A percentile compares a stretch with the other conserved stretches of the same genome.
Evolutionary conservation across 768 basidiomycete genomes (phyloP).

Genomic region (Mycena latifolia): DNA sequence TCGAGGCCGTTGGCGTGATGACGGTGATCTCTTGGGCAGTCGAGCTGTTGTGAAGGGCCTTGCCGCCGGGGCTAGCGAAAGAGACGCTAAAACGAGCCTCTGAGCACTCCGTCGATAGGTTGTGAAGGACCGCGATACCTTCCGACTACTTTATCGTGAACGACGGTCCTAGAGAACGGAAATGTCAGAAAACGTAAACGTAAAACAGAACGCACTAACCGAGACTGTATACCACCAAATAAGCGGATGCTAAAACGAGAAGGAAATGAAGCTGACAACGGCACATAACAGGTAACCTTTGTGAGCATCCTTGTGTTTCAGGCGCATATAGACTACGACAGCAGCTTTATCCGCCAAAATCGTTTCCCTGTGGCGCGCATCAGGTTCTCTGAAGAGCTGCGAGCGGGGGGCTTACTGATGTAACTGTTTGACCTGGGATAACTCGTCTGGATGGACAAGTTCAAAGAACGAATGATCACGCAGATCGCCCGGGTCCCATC

Average conservation of each 20-base stretch:
- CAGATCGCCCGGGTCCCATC: slow-evolving; percentile 81
- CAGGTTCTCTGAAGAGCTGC: slow-evolving; percentile 3
- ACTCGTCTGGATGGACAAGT: slow-evolving; percentile 87
- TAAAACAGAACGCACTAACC: slow-evolving; percentile 36
- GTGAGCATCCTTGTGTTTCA: slow-evolving; percentile 84
- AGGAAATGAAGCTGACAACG: slow-evolving; percentile 63
- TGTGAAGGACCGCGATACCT: slow-evolving; percentile 31
- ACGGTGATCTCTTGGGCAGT: slow-evolving; percentile 87
- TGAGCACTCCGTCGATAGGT: slow-evolving; percentile 75
- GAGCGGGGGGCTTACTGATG: slow-evolving; percentile 67
- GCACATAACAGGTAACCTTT: slow-evolving; percentile 82
- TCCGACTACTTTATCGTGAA: slow-evolving; percentile 31
- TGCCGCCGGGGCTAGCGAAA: slow-evolving; percentile 79
- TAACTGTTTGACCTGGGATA: slow-evolving; percentile 69
- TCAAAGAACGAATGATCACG: slow-evolving; percentile 77
- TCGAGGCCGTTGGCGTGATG: slow-evolving; percentile 68
- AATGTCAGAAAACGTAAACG: slow-evolving; percentile 13
- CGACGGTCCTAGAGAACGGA: slow-evolving; percentile 13
- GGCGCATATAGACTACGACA: slow-evolving; percentile 80
- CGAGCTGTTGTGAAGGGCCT: slow-evolving; percentile 83
- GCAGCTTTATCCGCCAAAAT: slow-evolving; percentile 86
- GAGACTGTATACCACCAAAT: slow-evolving; percentile 37
- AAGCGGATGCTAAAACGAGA: slow-evolving; percentile 14
- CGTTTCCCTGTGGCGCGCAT: slow-evolving; percentile 66
- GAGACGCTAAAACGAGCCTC: slow-evolving; percentile 84